Evolutionary conservation across 805 yeast species (phyloP), one percentile per base, ranked within the genome.

Genomic region (Zygotorulaspora florentina): DNA sequence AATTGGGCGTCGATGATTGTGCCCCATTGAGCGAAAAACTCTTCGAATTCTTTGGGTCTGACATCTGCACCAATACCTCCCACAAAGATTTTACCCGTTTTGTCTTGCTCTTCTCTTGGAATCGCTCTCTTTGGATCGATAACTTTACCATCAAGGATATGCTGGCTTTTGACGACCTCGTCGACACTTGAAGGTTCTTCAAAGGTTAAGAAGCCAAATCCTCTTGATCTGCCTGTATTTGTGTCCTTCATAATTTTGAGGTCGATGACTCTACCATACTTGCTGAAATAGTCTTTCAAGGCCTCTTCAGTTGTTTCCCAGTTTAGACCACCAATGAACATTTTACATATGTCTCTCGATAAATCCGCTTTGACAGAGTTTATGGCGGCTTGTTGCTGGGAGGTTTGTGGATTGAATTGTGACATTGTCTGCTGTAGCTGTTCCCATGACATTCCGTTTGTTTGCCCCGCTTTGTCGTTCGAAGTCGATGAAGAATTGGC

Each of bases 111-210:
- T 64, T 91, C 97, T 65, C 87, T 85, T 29, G 98, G 97, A 59
- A 91, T 91, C 20, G 99, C 97, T 59, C 98, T 79, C 66, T 91
- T 91, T 33, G 99, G 98, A 65, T 91, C 99, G 63, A 91, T 93
- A 49, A 91, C 85, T 67, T 91, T 91, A 53, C 98, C 98, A 62
- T 91, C 99, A 42, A 91, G 72, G 44, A 87, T 79, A 65, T 91
- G 99, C 61, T 86, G 93, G 50, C 85, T 81, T 54, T 80, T 81
- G 56, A 91, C 76, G 44, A 91, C 98, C 54, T 79, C 85, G 61
- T 87, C 91, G 30, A 91, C 98, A 35, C 93, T 80, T 25, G 73
- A 68, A n/a, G 95, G 77, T 51, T 82, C 84, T 41, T 78, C 80
- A 72, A 91, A 91, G 0, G 96, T 87, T 57, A 91, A 73, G 63